phyloP scores from a whole-genome alignment of 163 green algal genomes.

The Scenedesmus sp. region DNA sequence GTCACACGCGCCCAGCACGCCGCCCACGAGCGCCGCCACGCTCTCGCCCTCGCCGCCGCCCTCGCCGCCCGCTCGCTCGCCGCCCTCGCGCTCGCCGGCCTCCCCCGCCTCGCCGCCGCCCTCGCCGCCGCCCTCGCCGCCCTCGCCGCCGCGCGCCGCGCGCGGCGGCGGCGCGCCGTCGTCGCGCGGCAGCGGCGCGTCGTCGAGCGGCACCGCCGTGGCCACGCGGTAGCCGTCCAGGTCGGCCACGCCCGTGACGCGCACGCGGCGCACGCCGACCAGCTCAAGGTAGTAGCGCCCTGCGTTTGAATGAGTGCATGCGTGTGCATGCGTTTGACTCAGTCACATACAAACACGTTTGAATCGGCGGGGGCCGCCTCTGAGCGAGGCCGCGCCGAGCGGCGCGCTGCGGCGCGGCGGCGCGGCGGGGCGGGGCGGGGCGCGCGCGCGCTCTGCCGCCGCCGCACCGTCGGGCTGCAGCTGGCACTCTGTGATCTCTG shows the following conservation, averaged over 20 bases:
- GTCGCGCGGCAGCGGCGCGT: neutral
- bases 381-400: too few species aligned
- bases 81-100: neutral
- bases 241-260: conserved; percentile 45
- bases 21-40: neutral
- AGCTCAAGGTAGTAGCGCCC: conserved; percentile 81
- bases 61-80: neutral
- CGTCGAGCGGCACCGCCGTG: conserved; percentile 34
- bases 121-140: neutral
- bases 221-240: conserved; percentile 65
- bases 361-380: neutral
- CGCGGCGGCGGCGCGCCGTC: neutral
- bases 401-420: too few species aligned
- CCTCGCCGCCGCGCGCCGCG: neutral
- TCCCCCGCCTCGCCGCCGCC: neutral
- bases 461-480: conserved; percentile 72
- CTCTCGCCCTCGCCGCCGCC: neutral
- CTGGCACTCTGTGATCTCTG: conserved; percentile 81
- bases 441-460: neutral
- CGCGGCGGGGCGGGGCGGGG: too few species aligned
- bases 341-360: neutral
- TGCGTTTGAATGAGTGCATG: too few species aligned
- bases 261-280: conserved; percentile 60
- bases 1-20: conserved; percentile 1
- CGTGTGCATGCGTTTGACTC: neutral